Percentiles rank a stretch among this genome's conserved stretches.
Conservation (phyloP, 495 filamentous ascomycete species). For the Hypoxylon subgilvum region DNA sequence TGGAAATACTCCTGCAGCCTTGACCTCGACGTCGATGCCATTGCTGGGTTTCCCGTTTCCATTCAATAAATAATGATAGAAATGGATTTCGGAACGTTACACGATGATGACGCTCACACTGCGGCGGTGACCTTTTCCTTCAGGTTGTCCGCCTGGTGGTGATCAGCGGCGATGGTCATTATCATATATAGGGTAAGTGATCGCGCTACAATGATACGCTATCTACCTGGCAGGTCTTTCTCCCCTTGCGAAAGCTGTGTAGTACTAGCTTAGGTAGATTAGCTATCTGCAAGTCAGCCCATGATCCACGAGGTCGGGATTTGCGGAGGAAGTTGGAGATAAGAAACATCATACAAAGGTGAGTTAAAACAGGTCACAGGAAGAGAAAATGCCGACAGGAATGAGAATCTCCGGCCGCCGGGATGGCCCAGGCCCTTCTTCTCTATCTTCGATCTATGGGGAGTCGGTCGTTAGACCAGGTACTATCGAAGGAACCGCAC, state of each 20-base stretch:
- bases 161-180: slow-evolving; percentile 9
- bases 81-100: slow-evolving; percentile 2
- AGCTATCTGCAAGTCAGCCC: slow-evolving; percentile 15
- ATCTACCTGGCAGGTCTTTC: slow-evolving; percentile 3
- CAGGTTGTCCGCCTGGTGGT: slow-evolving; percentile 4
- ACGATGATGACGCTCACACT: neutral
- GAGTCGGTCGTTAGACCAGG: neutral
- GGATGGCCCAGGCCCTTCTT: too few species aligned
- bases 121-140: too few species aligned
- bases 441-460: slow-evolving; percentile 1
- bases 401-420: too few species aligned
- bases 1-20: slow-evolving; percentile 44
- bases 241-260: neutral
- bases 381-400: slow-evolving; percentile 2
- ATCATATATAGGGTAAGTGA: slow-evolving; percentile 3
- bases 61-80: neutral
- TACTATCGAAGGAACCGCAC: too few species aligned
- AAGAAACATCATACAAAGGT: slow-evolving; percentile 7
- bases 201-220: slow-evolving; percentile 12
- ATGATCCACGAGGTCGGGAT: slow-evolving; percentile 27
- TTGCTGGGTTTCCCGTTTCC: slow-evolving; percentile 10
- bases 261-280: neutral
- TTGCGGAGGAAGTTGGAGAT: slow-evolving; percentile 19
- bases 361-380: slow-evolving; percentile 3
- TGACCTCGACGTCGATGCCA: slow-evolving; percentile 25